A percentile compares a stretch with the other conserved stretches of the same genome.
phyloP scores from a whole-genome alignment of 805 yeast species.

The Saturnispora besseyi region DNA sequence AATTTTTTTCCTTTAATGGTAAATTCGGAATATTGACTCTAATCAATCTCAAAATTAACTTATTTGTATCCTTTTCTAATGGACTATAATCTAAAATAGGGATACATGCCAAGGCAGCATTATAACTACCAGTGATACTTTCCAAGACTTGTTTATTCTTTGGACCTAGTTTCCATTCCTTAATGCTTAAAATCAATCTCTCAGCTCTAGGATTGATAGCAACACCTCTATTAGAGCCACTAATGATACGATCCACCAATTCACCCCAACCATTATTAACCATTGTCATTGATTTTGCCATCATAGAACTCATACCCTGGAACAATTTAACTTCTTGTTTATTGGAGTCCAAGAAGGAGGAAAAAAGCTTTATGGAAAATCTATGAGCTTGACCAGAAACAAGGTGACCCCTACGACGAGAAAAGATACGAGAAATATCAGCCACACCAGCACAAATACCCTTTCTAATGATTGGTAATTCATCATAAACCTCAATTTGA shows the following conservation, averaged over 20 bases:
- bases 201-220: constrained; percentile 80
- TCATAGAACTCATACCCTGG: constrained; percentile 28
- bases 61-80: constrained; percentile 47
- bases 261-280: constrained; percentile 84
- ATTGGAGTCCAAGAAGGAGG: constrained; percentile 49
- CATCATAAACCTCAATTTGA: constrained; percentile 2
- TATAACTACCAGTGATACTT: constrained; percentile 8
- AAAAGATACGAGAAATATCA: constrained; percentile 72
- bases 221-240: constrained; percentile 66
- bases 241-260: constrained; percentile 63
- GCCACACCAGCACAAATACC: constrained; percentile 87
- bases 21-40: constrained; percentile 24
- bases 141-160: constrained; percentile 23
- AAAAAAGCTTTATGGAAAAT: constrained; percentile 61
- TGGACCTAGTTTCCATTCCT: constrained; percentile 45
- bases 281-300: constrained; percentile 29
- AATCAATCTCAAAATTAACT: constrained; percentile 52
- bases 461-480: constrained; percentile 39
- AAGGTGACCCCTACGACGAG: constrained; percentile 51
- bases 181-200: constrained; percentile 55
- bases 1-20: constrained; percentile 27
- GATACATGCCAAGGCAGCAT: constrained; percentile 50
- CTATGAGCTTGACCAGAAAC: constrained; percentile 59
- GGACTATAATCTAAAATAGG: constrained; percentile 60
- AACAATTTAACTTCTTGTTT: constrained; percentile 18